Evolutionary conservation across 2,329 filamentous ascomycete species (phyloP), one percentile per base, ranked within the genome.

Genomic region (Colletotrichum scovillei): DNA sequence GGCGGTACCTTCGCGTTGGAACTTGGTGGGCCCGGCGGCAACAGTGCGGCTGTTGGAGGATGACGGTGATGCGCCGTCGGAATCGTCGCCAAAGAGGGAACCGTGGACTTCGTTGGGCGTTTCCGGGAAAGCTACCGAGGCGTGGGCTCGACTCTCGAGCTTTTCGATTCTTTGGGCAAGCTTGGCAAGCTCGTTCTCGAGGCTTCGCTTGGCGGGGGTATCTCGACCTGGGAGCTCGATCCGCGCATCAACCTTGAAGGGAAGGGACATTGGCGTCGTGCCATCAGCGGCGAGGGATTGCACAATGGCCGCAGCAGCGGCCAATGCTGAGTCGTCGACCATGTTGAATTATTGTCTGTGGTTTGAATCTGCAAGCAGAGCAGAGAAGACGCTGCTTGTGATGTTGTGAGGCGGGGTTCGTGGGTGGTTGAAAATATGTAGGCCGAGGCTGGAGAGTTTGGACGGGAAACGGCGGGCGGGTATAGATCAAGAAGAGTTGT

Each of bases 111-210:
- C 94, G 81, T 92, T 95, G 60, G 95, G 94, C 11, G 94, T 97
- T 80, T 95, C 92, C 78, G 95, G 95, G 78, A 95, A 89, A 69
- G 88, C 85, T 76, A 88, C 87, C 72, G 88, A 82, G 71, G 89
- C 86, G 79, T 89, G 90, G 76, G 94, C 93, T 84, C 93, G 93
- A 77, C 91, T 91, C 86, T 98, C 95, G 77, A 98, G 90, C 76
- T 92, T 91, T 76, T 95, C 93, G 77, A 98, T 91, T 77, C 97
- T 89, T 74, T 92, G 86, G 73, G 92, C 90, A 75, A 98, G 89
- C 69, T 94, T 92, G 63, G 92, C 90, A 71, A 99, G 89, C 84
- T 98, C 96, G 73, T 89, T 88, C 84, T 98, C 95, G 74, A 98
- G 90, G 38, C 89, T 89, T 76, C 90, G 88, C 85, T 98, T 98